Evolutionary conservation across 345 rosid species (phyloP).

Genomic region (Boechera retrofracta): DNA sequence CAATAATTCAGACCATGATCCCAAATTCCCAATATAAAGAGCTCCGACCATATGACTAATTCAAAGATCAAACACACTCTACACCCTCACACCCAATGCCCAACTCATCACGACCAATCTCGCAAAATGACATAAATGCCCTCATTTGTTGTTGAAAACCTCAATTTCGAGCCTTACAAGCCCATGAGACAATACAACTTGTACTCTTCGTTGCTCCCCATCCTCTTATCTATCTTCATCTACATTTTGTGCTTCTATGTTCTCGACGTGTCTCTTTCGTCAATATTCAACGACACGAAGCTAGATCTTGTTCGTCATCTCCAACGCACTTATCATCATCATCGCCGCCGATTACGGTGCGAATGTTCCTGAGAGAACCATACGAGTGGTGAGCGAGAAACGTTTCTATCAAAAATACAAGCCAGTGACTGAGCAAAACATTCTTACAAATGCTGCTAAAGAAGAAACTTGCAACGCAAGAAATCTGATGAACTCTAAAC

Average conservation of each 20-base stretch:
- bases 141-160: slow-evolving; percentile 27
- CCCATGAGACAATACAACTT: slow-evolving; percentile 22
- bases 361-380: slow-evolving; percentile 4
- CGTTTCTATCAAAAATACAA: not conserved
- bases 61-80: slow-evolving; percentile 14
- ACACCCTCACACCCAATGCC: slow-evolving; percentile 26
- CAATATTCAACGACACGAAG: slow-evolving; percentile 37
- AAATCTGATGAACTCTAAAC: not conserved
- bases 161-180: slow-evolving; percentile 30
- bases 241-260: slow-evolving; percentile 37
- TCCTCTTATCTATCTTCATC: slow-evolving; percentile 25
- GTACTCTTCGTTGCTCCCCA: slow-evolving; percentile 29
- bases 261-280: slow-evolving; percentile 30
- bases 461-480: not conserved
- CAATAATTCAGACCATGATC: slow-evolving; percentile 34
- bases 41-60: not conserved
- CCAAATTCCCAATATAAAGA: slow-evolving; percentile 20
- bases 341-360: slow-evolving; percentile 42
- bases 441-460: not conserved
- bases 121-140: slow-evolving; percentile 35
- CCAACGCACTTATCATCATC: slow-evolving; percentile 41
- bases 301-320: slow-evolving; percentile 34
- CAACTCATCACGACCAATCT: slow-evolving; percentile 15
- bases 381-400: slow-evolving; percentile 12
- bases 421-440: slow-evolving; percentile 1